These are phyloP conservation scores for Mimosa bimucronata DNA, from an alignment of 306 rosid species.

Conservation along the genomic window DNA sequence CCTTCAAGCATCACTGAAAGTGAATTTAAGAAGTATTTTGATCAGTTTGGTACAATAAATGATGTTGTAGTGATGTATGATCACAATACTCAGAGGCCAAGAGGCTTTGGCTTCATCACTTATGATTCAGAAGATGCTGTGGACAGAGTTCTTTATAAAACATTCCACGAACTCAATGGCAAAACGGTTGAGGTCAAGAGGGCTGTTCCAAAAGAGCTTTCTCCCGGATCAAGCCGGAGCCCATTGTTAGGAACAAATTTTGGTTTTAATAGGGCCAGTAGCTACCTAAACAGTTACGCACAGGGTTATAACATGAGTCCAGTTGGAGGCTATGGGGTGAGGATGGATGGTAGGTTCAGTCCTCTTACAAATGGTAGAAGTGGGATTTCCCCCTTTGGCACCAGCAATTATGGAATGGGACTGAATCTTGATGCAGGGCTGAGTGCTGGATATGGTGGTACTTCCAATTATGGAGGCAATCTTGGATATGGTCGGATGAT, in stretches of 20 bases:
- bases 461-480: slow-evolving; percentile 62
- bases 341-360: slow-evolving; percentile 84
- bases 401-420: slow-evolving; percentile 68
- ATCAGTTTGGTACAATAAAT: slow-evolving; percentile 80
- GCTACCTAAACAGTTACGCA: slow-evolving; percentile 66
- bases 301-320: slow-evolving; percentile 79
- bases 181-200: slow-evolving; percentile 96
- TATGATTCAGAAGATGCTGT: slow-evolving; percentile 89
- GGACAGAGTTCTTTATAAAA: slow-evolving; percentile 77
- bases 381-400: slow-evolving; percentile 64
- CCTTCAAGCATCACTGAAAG: slow-evolving; percentile 84
- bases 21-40: slow-evolving; percentile 82
- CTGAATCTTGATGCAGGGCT: slow-evolving; percentile 70
- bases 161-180: slow-evolving; percentile 90
- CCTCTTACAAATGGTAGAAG: slow-evolving; percentile 65
- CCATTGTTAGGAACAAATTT: slow-evolving; percentile 74
- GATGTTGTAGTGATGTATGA: slow-evolving; percentile 98
- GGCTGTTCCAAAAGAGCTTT: slow-evolving; percentile 92
- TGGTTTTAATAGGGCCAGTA: slow-evolving; percentile 66
- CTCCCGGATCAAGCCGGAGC: slow-evolving; percentile 77
- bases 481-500: slow-evolving; percentile 70
- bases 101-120: slow-evolving; percentile 96
- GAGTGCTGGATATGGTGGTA: slow-evolving; percentile 66
- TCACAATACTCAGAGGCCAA: slow-evolving; percentile 95
- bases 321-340: slow-evolving; percentile 69